A percentile compares a stretch with the other conserved stretches of the same genome.
Evolutionary conservation across 805 yeast genomes (phyloP).

Genomic region (Candida parachauliodes): DNA sequence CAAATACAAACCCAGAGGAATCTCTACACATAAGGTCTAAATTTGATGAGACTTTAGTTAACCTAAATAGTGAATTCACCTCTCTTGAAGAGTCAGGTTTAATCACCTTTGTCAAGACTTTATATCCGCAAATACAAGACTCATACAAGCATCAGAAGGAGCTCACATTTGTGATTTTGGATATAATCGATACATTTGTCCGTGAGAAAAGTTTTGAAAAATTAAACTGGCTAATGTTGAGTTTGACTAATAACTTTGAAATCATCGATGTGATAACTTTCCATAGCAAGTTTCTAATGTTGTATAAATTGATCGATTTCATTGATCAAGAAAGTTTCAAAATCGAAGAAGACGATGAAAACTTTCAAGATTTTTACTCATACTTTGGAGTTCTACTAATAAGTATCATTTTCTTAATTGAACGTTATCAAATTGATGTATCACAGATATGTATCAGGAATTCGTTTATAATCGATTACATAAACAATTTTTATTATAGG

Average conservation of each 20-base stretch:
- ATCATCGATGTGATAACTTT: constrained; percentile 38
- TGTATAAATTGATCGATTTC: constrained; percentile 44
- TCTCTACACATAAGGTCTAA: constrained; percentile 6
- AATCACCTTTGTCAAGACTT: constrained; percentile 21
- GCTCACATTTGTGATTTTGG: constrained; percentile 15
- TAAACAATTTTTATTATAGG: constrained; percentile 30
- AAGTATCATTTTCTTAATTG: constrained; percentile 23
- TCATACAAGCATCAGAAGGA: constrained; percentile 24
- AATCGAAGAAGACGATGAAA: constrained; percentile 51
- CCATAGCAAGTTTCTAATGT: constrained; percentile 35
- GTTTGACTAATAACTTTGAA: constrained; percentile 42
- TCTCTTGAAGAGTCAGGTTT: constrained; percentile 39
- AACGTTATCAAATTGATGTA: constrained; percentile 19
- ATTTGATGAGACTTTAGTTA: constrained; percentile 29
- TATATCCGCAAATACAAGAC: constrained; percentile 20
- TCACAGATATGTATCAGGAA: constrained; percentile 18
- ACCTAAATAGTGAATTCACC: constrained; percentile 35
- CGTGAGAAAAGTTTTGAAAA: constrained; percentile 27
- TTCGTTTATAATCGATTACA: constrained; percentile 32
- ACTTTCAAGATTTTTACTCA: constrained; percentile 63
- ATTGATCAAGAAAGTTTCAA: constrained; percentile 43
- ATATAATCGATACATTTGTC: constrained; percentile 22
- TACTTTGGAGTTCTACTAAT: constrained; percentile 63
- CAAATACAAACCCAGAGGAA: not conserved
- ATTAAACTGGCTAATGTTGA: constrained; percentile 45